phyloP scores from a whole-genome alignment of 1,139 yeast species.

The Diutina sp. region DNA sequence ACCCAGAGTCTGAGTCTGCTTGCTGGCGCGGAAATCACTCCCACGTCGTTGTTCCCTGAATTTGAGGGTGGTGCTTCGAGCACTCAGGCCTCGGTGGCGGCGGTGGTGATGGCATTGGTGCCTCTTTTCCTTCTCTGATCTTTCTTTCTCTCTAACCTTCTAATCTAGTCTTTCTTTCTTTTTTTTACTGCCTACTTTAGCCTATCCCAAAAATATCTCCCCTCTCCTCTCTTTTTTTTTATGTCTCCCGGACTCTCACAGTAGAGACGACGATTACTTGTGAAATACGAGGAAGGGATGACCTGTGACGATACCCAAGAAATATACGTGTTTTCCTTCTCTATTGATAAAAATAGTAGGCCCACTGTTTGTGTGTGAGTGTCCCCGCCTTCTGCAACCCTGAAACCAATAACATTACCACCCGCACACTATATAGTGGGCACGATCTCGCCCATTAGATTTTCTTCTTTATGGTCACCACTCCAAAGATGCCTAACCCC shows the following conservation, averaged over 20 bases:
- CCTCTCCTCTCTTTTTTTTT: too few species aligned
- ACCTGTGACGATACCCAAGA: too few species aligned
- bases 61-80: background rate
- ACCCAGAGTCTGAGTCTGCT: background rate
- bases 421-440: background rate
- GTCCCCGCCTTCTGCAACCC: too few species aligned
- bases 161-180: background rate
- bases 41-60: background rate
- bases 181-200: too few species aligned
- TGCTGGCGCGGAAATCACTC: background rate
- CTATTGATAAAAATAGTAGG: too few species aligned
- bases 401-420: background rate
- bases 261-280: too few species aligned
- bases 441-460: background rate
- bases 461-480: background rate
- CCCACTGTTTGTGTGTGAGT: too few species aligned
- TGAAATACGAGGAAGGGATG: too few species aligned
- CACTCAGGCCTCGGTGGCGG: background rate
- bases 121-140: background rate
- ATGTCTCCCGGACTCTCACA: too few species aligned
- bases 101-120: background rate
- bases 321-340: too few species aligned
- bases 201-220: too few species aligned
- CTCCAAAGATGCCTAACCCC: background rate
- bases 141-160: too few species aligned